A percentile compares a stretch with the other conserved stretches of the same genome.
Conservation (phyloP, 208 protist genomes). For the Phytomonas sp. region DNA sequence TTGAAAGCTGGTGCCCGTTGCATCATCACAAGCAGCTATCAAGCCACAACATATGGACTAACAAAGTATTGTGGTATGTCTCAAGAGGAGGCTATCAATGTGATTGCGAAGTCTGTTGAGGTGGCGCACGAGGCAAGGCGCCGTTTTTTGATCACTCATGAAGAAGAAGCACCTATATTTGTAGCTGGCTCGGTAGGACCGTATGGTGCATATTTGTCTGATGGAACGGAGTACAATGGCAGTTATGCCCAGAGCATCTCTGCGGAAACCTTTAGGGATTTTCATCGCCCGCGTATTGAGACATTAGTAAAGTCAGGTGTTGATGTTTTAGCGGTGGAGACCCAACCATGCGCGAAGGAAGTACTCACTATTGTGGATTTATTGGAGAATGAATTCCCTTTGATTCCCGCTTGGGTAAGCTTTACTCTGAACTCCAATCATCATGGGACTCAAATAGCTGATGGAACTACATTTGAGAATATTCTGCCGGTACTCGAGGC, state of each 20-base stretch:
- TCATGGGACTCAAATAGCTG: constrained; percentile 20
- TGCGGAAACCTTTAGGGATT: constrained; percentile 25
- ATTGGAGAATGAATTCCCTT: constrained; percentile 39
- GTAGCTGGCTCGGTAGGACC: constrained; percentile 55
- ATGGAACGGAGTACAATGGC: constrained; percentile 58
- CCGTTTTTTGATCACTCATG: constrained; percentile 9
- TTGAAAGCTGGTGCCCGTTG: constrained; percentile 34
- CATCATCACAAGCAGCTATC: constrained; percentile 61
- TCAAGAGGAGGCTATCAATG: constrained; percentile 19
- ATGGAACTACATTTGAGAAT: constrained; percentile 26
- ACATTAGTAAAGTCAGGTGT: constrained; percentile 33
- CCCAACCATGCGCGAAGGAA: constrained; percentile 36
- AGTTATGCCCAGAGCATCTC: constrained; percentile 21
- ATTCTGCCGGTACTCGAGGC: constrained; percentile 26
- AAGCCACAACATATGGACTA: constrained; percentile 33
- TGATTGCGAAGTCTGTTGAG: constrained; percentile 28
- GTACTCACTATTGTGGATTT: constrained; percentile 36
- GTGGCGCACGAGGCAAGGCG: constrained; percentile 26
- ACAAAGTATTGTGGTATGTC: constrained; percentile 27
- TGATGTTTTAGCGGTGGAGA: constrained; percentile 62
- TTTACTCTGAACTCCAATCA: constrained; percentile 26
- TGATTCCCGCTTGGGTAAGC: constrained; percentile 30
- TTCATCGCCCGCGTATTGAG: constrained; percentile 42
- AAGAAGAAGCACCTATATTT: constrained; percentile 19
- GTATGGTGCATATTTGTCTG: constrained; percentile 51